Base-by-base conservation (phyloP, 805 yeast species). In the Lachancea lanzarotensis region DNA sequence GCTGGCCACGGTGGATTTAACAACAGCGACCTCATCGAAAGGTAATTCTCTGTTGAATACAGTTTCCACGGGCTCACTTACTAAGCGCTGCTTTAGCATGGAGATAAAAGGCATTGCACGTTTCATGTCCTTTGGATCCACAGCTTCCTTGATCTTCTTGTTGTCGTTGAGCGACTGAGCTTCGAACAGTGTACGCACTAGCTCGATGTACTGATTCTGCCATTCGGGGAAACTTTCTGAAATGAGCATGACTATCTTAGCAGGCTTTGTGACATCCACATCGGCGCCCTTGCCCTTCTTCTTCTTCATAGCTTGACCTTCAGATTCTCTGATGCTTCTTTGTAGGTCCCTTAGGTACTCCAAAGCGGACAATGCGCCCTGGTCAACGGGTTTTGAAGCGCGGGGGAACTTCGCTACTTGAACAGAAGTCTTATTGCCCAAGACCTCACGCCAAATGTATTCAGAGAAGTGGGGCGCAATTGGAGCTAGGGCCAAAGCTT, bases 101-200 rank as follows among this genome's bases (percentile, higher is more conserved):
- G 91, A 82, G 50, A 93, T 89, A 66, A 90, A 91, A 48, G 98
- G 98, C 98, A 93, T 93, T 48, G 96, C 97, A 57, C 95, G 83
- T 77, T 93, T 93, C 85, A 90, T 86, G 59, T 93, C 98, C 65
- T 81, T 82, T 53, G 86, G 86, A 25, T 71, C 70, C 49, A 84
- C 80, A 62, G 72, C 78, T 54, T 79, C 76, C 64, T 76, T 82
- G 56, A 84, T 71, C 46, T 69, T 70, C 58, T 74, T 75, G 69
- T 75, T 82, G 63, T 84, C 91, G 52, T 80, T 72, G 59, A 84
- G 72, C 25, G 77, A 67, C 31, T 78, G 81, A 38, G 63, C 66
- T 56, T 79, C 89, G 54, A 85, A 84, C 53, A 86, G 73, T 55
- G 81, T 81, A 57, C 90, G 78, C 26, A 89, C 91, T 43, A 93